phyloP scores from a whole-genome alignment of 495 filamentous ascomycete genomes.

The Friedmanniomyces simplex region DNA sequence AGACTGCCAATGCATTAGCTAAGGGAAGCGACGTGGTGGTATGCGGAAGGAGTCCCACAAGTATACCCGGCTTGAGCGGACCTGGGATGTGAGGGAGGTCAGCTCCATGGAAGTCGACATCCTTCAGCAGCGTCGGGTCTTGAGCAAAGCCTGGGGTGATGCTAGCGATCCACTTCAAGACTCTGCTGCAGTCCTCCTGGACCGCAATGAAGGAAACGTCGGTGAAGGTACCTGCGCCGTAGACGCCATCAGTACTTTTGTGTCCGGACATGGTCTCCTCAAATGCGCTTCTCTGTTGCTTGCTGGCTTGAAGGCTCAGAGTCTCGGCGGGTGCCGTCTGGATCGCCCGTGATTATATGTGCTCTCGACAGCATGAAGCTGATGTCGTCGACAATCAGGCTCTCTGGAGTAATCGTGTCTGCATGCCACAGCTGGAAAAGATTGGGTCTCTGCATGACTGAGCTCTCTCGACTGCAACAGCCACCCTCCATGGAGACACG shows the following conservation, averaged over 20 bases:
- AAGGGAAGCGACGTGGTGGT: no score
- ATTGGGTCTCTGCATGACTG: no score
- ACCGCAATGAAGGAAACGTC: background rate
- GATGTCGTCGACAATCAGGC: no score
- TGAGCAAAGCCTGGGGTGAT: background rate
- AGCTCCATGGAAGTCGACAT: background rate
- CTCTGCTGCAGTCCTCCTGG: background rate
- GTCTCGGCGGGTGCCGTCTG: background rate
- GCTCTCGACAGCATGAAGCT: no score
- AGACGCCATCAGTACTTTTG: background rate
- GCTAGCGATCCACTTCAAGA: background rate
- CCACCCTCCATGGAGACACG: background rate
- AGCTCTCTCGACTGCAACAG: no score
- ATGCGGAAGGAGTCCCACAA: no score
- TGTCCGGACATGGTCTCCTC: background rate
- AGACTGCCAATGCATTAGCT: no score
- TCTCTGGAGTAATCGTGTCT: no score
- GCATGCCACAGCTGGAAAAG: no score
- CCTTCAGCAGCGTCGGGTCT: background rate
- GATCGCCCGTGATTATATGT: no score
- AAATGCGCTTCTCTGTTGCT: no score
- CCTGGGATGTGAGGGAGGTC: background rate
- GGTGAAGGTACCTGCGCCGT: background rate
- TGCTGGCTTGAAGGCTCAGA: no score
- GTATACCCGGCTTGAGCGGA: background rate